phyloP scores from a whole-genome alignment of 1,139 yeast genomes.

The Candida smagusa region DNA sequence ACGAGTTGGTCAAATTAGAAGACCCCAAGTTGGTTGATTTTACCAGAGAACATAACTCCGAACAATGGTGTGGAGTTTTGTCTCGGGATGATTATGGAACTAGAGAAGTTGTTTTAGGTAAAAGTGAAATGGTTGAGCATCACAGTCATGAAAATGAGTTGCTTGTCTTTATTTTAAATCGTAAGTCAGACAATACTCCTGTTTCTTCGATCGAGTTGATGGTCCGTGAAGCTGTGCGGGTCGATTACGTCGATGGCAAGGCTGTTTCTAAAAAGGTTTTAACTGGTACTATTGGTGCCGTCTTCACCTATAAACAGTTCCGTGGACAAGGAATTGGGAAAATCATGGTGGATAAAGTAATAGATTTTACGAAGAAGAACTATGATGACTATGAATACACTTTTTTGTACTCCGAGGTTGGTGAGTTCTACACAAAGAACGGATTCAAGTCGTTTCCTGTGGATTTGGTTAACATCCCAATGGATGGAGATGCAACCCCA shows the following conservation, averaged over 20 bases:
- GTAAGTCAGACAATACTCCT: constrained; percentile 18
- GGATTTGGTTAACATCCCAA: constrained; percentile 28
- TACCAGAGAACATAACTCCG: constrained; percentile 48
- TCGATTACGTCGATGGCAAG: constrained; percentile 14
- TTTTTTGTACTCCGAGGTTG: constrained; percentile 69
- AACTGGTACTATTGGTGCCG: constrained; percentile 23
- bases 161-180: constrained; percentile 28
- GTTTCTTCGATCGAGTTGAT: constrained; percentile 39
- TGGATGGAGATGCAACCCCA: constrained; percentile 5
- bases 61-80: constrained; percentile 52
- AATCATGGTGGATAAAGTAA: constrained; percentile 52
- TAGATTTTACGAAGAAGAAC: constrained; percentile 21
- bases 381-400: constrained; percentile 35
- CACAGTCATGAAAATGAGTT: constrained; percentile 20
- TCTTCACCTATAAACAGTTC: constrained; percentile 50
- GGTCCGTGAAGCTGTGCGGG: constrained; percentile 29
- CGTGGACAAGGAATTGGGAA: constrained; percentile 68
- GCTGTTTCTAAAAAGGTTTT: constrained; percentile 18
- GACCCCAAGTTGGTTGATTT: constrained; percentile 35
- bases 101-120: constrained; percentile 46
- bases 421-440: constrained; percentile 56
- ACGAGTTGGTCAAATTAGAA: constrained; percentile 10
- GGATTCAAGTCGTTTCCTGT: constrained; percentile 57
- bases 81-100: constrained; percentile 46
- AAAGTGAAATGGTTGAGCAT: constrained; percentile 26